Conservation (phyloP, 2,329 filamentous ascomycete genomes). For the Penicillium sp. region DNA sequence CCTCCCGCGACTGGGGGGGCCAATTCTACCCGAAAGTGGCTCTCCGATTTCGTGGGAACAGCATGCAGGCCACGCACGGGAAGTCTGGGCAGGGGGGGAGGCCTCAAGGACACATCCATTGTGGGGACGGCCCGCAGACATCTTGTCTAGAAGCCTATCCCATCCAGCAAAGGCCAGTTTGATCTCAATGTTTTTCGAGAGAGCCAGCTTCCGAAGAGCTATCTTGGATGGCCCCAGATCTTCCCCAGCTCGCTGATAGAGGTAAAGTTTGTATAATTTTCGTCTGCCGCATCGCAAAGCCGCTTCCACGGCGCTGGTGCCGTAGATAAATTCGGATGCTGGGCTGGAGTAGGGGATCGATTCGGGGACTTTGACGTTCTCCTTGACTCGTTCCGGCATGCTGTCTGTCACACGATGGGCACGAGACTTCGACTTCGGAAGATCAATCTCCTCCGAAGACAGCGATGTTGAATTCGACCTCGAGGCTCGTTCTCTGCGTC, state of each 20-base stretch:
- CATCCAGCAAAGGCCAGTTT: constrained; percentile 64
- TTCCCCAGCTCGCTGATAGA: constrained; percentile 65
- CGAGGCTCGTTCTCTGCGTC: constrained; percentile 4
- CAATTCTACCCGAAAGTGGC: constrained; percentile 63
- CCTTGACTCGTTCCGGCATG: constrained; percentile 39
- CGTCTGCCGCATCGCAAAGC: constrained; percentile 71
- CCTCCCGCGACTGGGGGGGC: constrained; percentile 74
- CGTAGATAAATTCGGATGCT: constrained; percentile 90
- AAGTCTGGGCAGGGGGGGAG: constrained; percentile 75
- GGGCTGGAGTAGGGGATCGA: constrained; percentile 75
- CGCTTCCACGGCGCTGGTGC: constrained; percentile 76
- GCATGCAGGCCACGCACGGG: constrained; percentile 65
- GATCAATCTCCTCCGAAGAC: constrained; percentile 2
- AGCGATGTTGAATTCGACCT: not conserved
- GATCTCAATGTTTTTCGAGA: constrained; percentile 56
- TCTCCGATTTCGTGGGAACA: constrained; percentile 49
- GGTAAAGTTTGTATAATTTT: constrained; percentile 81
- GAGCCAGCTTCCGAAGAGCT: constrained; percentile 45
- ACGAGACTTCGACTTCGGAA: constrained; percentile 14
- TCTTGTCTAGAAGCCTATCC: constrained; percentile 75
- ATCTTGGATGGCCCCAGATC: constrained; percentile 49
- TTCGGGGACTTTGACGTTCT: constrained; percentile 43
- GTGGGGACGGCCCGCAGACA: constrained; percentile 80
- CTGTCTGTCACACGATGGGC: constrained; percentile 29
- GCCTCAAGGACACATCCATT: constrained; percentile 88